phyloP scores from a whole-genome alignment of 2,329 filamentous ascomycete species.

The Cadophora sp. region DNA sequence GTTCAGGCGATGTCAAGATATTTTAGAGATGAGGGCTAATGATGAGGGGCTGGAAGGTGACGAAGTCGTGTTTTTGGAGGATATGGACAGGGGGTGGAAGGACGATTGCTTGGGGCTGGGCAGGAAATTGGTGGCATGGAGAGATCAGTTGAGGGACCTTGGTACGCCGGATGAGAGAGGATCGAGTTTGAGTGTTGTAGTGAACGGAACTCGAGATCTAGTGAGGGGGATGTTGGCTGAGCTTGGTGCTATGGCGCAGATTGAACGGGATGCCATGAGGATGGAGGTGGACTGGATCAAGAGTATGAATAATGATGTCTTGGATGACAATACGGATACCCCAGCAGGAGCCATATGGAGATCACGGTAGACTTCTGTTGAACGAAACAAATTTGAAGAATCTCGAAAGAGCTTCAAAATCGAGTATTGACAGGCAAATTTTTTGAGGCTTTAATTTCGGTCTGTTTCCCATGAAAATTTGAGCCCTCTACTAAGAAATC shows the following conservation, averaged over 20 bases:
- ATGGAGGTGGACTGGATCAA: constrained; percentile 66
- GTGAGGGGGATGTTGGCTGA: constrained; percentile 68
- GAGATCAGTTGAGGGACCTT: constrained; percentile 55
- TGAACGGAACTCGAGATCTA: constrained; percentile 56
- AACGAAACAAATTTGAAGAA: not conserved
- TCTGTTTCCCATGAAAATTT: not conserved
- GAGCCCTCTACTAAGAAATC: not conserved
- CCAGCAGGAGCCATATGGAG: constrained; percentile 44
- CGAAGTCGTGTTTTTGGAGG: constrained; percentile 57
- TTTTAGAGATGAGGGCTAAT: constrained; percentile 52
- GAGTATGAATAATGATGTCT: constrained; percentile 54
- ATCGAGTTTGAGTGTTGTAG: constrained; percentile 55
- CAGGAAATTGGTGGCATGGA: constrained; percentile 62
- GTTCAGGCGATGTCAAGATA: constrained; percentile 56
- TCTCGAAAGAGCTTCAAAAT: not conserved
- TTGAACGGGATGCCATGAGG: constrained; percentile 63
- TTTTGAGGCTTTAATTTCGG: not conserved
- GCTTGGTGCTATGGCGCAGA: constrained; percentile 65
- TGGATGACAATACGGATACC: constrained; percentile 38
- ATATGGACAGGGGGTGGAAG: constrained; percentile 64
- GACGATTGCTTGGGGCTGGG: constrained; percentile 61
- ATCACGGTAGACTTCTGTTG: constrained; percentile 21
- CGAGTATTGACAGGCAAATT: not conserved
- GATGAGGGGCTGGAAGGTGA: constrained; percentile 45
- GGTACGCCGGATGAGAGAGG: constrained; percentile 43